Conservation (phyloP, 2,329 filamentous ascomycete species). For the Madurella fahalii region DNA sequence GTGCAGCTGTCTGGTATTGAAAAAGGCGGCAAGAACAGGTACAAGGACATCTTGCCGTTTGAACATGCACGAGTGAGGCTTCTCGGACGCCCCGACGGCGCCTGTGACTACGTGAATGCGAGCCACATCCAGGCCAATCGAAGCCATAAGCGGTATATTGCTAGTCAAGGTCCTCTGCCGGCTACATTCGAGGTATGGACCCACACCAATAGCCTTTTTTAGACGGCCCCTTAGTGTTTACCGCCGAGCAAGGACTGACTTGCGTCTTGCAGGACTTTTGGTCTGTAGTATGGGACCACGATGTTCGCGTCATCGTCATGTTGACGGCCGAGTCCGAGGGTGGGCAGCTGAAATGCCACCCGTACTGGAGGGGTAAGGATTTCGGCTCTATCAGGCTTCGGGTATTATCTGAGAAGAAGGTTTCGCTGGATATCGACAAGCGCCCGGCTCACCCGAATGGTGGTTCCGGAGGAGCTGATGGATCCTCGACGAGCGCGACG, state of each 20-base stretch:
- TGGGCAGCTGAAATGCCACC: slow-evolving; percentile 89
- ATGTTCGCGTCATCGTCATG: slow-evolving; percentile 93
- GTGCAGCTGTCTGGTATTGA: slow-evolving; percentile 88
- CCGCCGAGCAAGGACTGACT: slow-evolving; percentile 27
- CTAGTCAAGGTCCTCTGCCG: slow-evolving; percentile 88
- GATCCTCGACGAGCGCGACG: slow-evolving; percentile 23
- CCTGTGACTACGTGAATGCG: slow-evolving; percentile 94
- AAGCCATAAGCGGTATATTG: slow-evolving; percentile 91
- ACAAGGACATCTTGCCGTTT: slow-evolving; percentile 96
- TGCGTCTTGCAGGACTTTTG: slow-evolving; percentile 73
- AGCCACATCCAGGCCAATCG: slow-evolving; percentile 76
- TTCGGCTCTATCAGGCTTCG: slow-evolving; percentile 77
- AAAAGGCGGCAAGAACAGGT: slow-evolving; percentile 91
- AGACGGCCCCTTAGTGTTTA: not conserved
- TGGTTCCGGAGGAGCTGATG: not conserved
- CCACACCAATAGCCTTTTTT: too few species aligned
- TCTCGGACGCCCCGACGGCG: slow-evolving; percentile 59
- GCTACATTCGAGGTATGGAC: slow-evolving; percentile 78
- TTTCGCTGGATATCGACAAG: slow-evolving; percentile 68
- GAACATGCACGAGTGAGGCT: slow-evolving; percentile 87
- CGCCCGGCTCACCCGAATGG: slow-evolving; percentile 39
- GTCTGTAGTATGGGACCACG: slow-evolving; percentile 96
- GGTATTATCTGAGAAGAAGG: slow-evolving; percentile 74
- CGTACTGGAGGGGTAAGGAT: slow-evolving; percentile 79
- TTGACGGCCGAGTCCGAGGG: slow-evolving; percentile 91